Base-by-base conservation (phyloP, 1,139 yeast genomes). In the Yamadazyma spencermartinsiae region DNA sequence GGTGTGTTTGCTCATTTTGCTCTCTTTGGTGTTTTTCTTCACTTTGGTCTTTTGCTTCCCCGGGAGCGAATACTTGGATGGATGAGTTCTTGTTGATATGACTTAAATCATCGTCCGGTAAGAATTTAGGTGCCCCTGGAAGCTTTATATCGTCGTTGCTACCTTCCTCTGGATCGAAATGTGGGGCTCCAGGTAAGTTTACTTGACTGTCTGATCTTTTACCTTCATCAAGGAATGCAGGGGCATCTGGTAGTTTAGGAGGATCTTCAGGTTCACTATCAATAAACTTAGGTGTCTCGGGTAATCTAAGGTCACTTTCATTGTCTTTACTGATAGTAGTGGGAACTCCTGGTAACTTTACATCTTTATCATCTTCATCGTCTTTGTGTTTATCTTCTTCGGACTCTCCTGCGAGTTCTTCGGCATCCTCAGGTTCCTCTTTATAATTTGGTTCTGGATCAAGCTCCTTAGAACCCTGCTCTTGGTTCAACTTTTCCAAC, bases 111-210 rank as follows among this genome's bases (percentile, higher is more conserved):
- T 64, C 72, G 42, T 68, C 72, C 1, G 75, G 74, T 26, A 68
- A 54, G 45, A 64, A 67, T 40, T 56, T 65, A 7, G 76, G 76
- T 1, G 73, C 72, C 0, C 74, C 74, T 0, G 76, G 76, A 27
- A 70, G 55, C 40, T 56, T 60, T 14, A 68, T 19, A 42, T 55
- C 42, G 43, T 43, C 48, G 26, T 7, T 23, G n/a, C n/a, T n/a
- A 8, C 46, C 46, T 17, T 52, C 59, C n/a, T 55, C 60, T 0
- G 74, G 74, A 3, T 59, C 48, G 38, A 61, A 51, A 42, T 58
- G 65, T 2, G 68, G 68, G 0, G 59, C 68, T 3, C 59, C 61
- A 3, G 68, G 68, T 12, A 65, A 48, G 2, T 41, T 40, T n/a
- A 53, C 41, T 20, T 36, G 44, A 7, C 15, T 33, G 13, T 38